Conservation (phyloP, 2,329 filamentous ascomycete species). For the Aureobasidium sp. region DNA sequence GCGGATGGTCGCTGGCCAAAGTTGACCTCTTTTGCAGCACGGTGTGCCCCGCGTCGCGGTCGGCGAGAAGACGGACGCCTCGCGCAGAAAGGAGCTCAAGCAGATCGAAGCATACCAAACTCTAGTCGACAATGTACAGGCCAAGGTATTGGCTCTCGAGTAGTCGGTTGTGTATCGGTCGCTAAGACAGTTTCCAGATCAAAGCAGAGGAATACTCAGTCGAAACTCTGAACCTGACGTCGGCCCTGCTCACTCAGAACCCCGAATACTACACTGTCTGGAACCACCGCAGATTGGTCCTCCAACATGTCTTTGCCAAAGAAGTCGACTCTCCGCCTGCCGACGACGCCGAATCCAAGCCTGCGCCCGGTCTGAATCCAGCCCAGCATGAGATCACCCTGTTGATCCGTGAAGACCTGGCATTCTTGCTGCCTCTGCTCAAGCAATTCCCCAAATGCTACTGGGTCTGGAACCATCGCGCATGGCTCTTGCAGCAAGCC, state of each 20-base stretch:
- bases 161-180: not conserved
- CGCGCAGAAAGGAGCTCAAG: constrained; percentile 60
- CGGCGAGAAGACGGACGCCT: constrained; percentile 55
- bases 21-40: constrained; percentile 51
- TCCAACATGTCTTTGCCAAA: constrained; percentile 52
- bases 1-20: not conserved
- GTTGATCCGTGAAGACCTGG: constrained; percentile 63
- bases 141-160: constrained; percentile 43
- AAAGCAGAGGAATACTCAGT: constrained; percentile 38
- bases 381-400: constrained; percentile 34
- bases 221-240: constrained; percentile 55
- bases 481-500: constrained; percentile 71
- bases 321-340: constrained; percentile 37
- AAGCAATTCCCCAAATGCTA: constrained; percentile 91
- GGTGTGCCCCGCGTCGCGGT: constrained; percentile 60
- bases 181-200: constrained; percentile 24
- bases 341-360: constrained; percentile 13
- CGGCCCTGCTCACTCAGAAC: constrained; percentile 63
- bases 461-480: constrained; percentile 97
- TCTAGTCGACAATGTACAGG: constrained; percentile 58
- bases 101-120: constrained; percentile 68
- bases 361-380: constrained; percentile 23
- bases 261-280: constrained; percentile 87
- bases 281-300: constrained; percentile 71
- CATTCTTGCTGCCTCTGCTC: constrained; percentile 75